These are phyloP conservation scores for Balansia obtecta DNA, from an alignment of 2,329 filamentous ascomycete species.

Conservation along the genomic window DNA sequence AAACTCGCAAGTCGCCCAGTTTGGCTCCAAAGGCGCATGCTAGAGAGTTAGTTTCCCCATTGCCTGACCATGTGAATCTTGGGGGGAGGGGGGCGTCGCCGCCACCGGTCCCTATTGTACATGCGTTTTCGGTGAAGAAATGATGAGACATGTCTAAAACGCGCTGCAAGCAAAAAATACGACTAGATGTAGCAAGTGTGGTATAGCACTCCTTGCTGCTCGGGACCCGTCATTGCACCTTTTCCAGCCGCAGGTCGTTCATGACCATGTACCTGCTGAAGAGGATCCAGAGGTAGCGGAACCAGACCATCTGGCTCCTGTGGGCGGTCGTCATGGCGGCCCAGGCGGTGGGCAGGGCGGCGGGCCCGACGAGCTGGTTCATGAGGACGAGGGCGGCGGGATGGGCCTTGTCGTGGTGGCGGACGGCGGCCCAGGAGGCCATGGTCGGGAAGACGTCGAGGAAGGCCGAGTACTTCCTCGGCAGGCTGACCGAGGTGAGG, in stretches of 20 bases:
- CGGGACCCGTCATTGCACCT: conserved; percentile 12
- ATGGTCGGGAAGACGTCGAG: conserved; percentile 67
- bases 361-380: conserved; percentile 51
- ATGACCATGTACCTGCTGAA: conserved; percentile 90
- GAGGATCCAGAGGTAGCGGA: conserved; percentile 88
- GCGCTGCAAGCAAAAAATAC: no score
- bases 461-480: conserved; percentile 71
- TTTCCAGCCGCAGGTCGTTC: conserved; percentile 63
- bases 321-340: conserved; percentile 83
- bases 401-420: conserved; percentile 23
- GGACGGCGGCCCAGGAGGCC: conserved; percentile 33
- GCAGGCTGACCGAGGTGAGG: conserved; percentile 56
- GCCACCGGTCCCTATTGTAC: no score
- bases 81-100: no score
- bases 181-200: no score
- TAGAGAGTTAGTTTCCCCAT: no score
- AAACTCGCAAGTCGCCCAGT: no score
- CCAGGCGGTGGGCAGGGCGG: conserved; percentile 48
- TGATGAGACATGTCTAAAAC: no score
- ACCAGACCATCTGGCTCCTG: conserved; percentile 97
- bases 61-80: no score
- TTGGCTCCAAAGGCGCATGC: no score
- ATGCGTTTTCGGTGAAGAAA: no score
- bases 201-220: no score
- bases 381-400: conserved; percentile 56